A percentile compares a stretch with the other conserved stretches of the same genome.
These are phyloP conservation scores for Lenzites betulinus DNA, from an alignment of 768 basidiomycete species.

Conservation along the genomic window DNA sequence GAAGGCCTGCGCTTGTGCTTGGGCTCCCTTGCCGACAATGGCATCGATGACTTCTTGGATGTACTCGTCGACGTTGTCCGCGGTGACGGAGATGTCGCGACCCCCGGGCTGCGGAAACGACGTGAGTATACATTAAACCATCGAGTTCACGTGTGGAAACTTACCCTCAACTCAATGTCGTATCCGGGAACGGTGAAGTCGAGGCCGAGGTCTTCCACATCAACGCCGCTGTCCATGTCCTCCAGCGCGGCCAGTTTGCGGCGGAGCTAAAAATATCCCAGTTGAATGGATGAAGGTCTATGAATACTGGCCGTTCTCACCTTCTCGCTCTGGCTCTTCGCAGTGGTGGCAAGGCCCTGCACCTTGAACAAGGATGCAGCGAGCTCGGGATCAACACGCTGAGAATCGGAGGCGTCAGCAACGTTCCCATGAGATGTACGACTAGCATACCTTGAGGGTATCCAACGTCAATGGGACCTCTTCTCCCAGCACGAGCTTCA, in stretches of 20 bases:
- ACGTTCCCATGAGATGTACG: not conserved
- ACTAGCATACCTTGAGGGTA: conserved; percentile 64
- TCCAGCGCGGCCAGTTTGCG: conserved; percentile 35
- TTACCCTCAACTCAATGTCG: conserved; percentile 85
- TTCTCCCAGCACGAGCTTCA: conserved; percentile 87
- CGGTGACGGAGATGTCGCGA: conserved; percentile 75
- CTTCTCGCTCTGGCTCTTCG: conserved; percentile 52
- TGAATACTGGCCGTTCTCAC: conserved; percentile 33
- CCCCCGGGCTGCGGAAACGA: conserved; percentile 65
- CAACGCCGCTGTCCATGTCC: conserved; percentile 49
- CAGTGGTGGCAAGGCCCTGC: conserved; percentile 57
- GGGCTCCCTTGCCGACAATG: conserved; percentile 80
- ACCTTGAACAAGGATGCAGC: conserved; percentile 86
- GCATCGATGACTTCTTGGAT: conserved; percentile 84
- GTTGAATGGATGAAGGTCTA: not conserved
- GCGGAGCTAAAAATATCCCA: conserved; percentile 21
- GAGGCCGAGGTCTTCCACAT: conserved; percentile 84
- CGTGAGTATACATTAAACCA: not conserved
- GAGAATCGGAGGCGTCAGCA: not conserved
- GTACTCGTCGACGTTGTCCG: conserved; percentile 88
- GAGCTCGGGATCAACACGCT: conserved; percentile 85
- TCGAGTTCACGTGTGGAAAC: conserved; percentile 23
- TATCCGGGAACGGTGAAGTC: conserved; percentile 98
- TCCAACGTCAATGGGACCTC: conserved; percentile 81
- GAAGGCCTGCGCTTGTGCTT: conserved; percentile 86